Evolutionary conservation across 2,329 filamentous ascomycete genomes (phyloP), one percentile per base, ranked within the genome.

Genomic region (Lachnellula willkommii): DNA sequence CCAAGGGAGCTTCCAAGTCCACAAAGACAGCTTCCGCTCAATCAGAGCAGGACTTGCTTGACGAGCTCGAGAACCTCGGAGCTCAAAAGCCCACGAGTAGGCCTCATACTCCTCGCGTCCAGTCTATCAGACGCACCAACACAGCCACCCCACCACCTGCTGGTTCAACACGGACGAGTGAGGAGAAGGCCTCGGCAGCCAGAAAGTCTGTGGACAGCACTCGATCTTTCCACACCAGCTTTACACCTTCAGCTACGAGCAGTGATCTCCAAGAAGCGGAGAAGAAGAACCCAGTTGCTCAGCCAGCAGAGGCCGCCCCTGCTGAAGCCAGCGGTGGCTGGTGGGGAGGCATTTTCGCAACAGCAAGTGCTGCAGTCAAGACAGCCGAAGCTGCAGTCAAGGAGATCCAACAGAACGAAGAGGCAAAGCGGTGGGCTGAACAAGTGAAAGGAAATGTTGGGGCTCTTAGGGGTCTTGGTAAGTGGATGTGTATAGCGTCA

Each of bases 331-430:
- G 45, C 32, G 83, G 90, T 61, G 87, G 90, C 53, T 95, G 90
- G 88, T 96, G 90, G 89, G 90, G 91, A 68, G 87, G 90, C 22
- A 75, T 96, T 52, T 81, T 94, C 66, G 89, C 89, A 43, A 91
- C 91, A 37, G 81, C 75, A 26, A 76, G 68, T 62, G 87, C 88
- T n/a, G 89, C 88, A 26, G 85, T 95, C 74, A 95, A 95, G 77
- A 90, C 93, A 71, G 93, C 94, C 47, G 92, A 96, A 73, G 90
- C 87, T 7, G 88, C 92, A 0, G 92, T 95, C 62, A 95, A 93
- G 71, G 90, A 97, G 72, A 92, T 99, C 48, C 90, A 96, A 71
- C 87, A 94, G 70, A 96, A 95, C 67, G 91, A 97, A 69, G 94
- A 99, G 72, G 94, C 93, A 51, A 92, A 93, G 76, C 89, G 90